Percentiles rank a stretch among this genome's conserved stretches.
These are phyloP conservation scores for Backusella parvicylindrica DNA, from an alignment of 192 early-diverging fungal species.

Conservation along the genomic window DNA sequence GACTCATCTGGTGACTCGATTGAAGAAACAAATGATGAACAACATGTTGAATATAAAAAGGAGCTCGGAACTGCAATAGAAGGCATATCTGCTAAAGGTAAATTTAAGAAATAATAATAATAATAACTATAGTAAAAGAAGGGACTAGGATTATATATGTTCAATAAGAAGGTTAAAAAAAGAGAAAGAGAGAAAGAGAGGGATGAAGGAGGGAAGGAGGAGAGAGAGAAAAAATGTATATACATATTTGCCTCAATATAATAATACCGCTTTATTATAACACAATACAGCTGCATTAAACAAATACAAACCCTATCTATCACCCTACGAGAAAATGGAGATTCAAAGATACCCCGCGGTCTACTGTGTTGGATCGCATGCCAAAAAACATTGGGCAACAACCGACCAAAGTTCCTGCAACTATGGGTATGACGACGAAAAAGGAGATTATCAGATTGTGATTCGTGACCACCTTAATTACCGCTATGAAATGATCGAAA, in stretches of 20 bases:
- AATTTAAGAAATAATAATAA: neutral
- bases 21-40: neutral
- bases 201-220: neutral
- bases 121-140: neutral
- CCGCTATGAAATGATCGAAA: constrained; percentile 90
- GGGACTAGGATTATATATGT: neutral
- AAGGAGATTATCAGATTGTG: constrained; percentile 88
- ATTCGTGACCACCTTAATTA: constrained; percentile 85
- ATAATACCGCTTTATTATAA: neutral
- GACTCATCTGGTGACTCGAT: neutral
- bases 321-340: constrained; percentile 84
- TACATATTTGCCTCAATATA: neutral
- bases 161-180: neutral
- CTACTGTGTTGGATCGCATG: constrained; percentile 85
- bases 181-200: neutral
- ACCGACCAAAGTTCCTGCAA: constrained; percentile 55
- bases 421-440: constrained; percentile 83
- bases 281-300: constrained; percentile 49
- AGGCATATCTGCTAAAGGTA: neutral
- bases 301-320: constrained; percentile 69
- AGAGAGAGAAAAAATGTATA: no score
- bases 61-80: neutral
- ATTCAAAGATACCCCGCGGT: constrained; percentile 78
- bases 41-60: neutral
- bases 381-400: constrained; percentile 56